A percentile compares a stretch with the other conserved stretches of the same genome.
Evolutionary conservation across 2,329 filamentous ascomycete species (phyloP).

Genomic region (Curvularia hawaiiensis): DNA sequence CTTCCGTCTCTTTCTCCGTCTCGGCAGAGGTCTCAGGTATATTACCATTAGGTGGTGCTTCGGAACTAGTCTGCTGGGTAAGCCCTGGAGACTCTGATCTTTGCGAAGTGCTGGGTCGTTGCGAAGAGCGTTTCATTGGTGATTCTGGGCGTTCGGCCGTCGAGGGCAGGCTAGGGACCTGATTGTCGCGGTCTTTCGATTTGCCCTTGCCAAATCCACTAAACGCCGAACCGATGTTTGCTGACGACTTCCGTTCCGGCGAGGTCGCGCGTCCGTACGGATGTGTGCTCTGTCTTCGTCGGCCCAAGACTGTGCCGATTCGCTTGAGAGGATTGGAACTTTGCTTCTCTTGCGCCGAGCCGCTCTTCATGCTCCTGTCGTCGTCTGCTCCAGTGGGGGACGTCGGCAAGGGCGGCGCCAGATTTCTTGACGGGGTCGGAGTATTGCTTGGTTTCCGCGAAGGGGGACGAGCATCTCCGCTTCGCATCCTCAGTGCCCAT

Average conservation of each 20-base stretch:
- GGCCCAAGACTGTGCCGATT: constrained; percentile 49
- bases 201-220: constrained; percentile 67
- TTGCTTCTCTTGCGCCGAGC: constrained; percentile 47
- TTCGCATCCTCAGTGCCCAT: constrained; percentile 60
- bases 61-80: constrained; percentile 31
- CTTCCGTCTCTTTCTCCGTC: constrained; percentile 26
- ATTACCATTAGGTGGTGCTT: constrained; percentile 41
- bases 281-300: constrained; percentile 46
- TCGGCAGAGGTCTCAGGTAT: constrained; percentile 26
- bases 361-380: constrained; percentile 60
- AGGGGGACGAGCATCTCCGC: constrained; percentile 43
- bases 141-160: constrained; percentile 42
- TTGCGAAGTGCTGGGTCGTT: constrained; percentile 38
- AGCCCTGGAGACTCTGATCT: constrained; percentile 42
- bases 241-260: constrained; percentile 59
- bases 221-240: constrained; percentile 63
- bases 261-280: constrained; percentile 48
- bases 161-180: constrained; percentile 44
- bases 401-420: constrained; percentile 42
- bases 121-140: constrained; percentile 37
- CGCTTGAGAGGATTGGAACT: constrained; percentile 47
- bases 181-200: constrained; percentile 64
- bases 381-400: constrained; percentile 54
- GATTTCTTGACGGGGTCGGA: constrained; percentile 39
- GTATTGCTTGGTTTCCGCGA: constrained; percentile 42